Percentiles rank a stretch among this genome's conserved stretches.
These are phyloP conservation scores for Pseudocohnilembus persalinus DNA, from an alignment of 169 alveolate genomes.

Conservation along the genomic window DNA sequence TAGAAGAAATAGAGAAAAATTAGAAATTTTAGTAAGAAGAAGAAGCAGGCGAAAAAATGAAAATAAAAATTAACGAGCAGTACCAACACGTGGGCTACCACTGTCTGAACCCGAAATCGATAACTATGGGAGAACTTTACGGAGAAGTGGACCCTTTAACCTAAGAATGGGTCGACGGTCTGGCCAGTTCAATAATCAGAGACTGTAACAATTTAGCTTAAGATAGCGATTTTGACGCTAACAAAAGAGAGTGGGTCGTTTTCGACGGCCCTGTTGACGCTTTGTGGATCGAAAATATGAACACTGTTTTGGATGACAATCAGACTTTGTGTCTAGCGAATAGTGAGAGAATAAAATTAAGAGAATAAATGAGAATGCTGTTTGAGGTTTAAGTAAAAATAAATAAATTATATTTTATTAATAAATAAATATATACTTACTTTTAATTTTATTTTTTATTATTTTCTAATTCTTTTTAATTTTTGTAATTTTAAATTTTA, in stretches of 20 bases:
- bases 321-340: slow-evolving; percentile 82
- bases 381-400: too few relatives aligned
- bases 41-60: slow-evolving; percentile 19
- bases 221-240: slow-evolving; percentile 63
- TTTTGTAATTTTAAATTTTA: too few relatives aligned
- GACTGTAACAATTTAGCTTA: slow-evolving; percentile 38
- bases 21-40: slow-evolving; percentile 34
- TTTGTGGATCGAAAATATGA: slow-evolving; percentile 92
- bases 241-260: slow-evolving; percentile 82
- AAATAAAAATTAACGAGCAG: too few relatives aligned
- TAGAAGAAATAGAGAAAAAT: slow-evolving; percentile 56
- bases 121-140: slow-evolving; percentile 88
- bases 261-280: slow-evolving; percentile 94
- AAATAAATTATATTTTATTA: too few relatives aligned
- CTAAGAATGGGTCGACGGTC: slow-evolving; percentile 91
- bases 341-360: slow-evolving; percentile 69
- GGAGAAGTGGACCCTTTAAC: slow-evolving; percentile 87
- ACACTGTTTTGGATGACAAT: slow-evolving; percentile 90
- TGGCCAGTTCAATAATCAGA: slow-evolving; percentile 77
- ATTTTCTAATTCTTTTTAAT: too few relatives aligned
- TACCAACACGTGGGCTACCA: slow-evolving; percentile 61
- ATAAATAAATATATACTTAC: too few relatives aligned
- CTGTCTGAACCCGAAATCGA: slow-evolving; percentile 89
- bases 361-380: slow-evolving; percentile 75
- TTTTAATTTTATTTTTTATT: slow-evolving; percentile 73